Evolutionary conservation across 257 asterid species (phyloP), one percentile per base, ranked within the genome.

Genomic region (Ilex aquifolium): DNA sequence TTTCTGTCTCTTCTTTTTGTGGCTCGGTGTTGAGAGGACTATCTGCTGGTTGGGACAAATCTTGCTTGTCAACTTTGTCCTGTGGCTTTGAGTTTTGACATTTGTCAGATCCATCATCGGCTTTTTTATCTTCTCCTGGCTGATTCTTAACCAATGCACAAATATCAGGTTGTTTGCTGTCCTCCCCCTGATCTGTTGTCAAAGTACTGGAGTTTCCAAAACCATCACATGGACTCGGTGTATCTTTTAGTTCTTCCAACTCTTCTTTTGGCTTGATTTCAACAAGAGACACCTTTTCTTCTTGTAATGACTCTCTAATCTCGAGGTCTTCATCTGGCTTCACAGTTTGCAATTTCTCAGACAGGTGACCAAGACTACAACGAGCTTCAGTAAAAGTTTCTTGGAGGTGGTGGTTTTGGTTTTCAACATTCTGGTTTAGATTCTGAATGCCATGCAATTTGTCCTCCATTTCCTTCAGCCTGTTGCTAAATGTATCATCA

Each of bases 391-490:
- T 73, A 39, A 92, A 85, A 61, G 71, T 74, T 10, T 82, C 57
- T 32, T 76, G 85, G 12, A 92, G 79, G 67, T 71, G 79, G 68
- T 13, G 76, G 76, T 78, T 85, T 40, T 82, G 83, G 60, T 69
- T 74, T 68, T 80, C 91, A 29, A 85, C 88, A 30, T 80, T 74
- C 65, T 72, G 72, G 79, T 85, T 85, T 14, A 92, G 53, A 53
- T 65, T 74, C 70, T 81, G 80, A 30, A 89, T 53, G 30, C 75
- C 69, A 6, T 64, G 74, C 61, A 90, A 62, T 32, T 74, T 89
- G 12, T 83, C 95, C 73, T 89, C 97, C 78, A 89, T 36, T 64
- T 82, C 94, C 49, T 74, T 75, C 55, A 89, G 65, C 72, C 71
- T 78, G 50, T 27, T 66, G 51, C 69, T 85, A 77, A 85, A 57